Percentiles rank a stretch among this genome's conserved stretches.
These are phyloP conservation scores for Beauveria brongniartii DNA, from an alignment of 2,329 filamentous ascomycete species.

Conservation along the genomic window DNA sequence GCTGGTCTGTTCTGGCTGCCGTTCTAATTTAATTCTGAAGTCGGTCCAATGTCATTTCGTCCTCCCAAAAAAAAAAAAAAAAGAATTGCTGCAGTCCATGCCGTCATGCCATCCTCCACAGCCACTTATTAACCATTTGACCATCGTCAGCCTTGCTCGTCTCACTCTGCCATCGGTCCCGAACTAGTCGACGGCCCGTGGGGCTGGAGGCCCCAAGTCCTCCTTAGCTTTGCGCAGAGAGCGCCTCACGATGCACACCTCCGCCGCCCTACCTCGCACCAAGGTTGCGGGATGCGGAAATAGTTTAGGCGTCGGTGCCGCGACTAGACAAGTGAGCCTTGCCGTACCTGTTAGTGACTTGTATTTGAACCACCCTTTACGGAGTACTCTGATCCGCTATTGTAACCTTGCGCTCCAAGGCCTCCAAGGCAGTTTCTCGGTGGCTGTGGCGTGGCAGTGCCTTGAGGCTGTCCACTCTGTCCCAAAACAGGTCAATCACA, in stretches of 20 bases:
- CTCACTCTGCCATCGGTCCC: background rate
- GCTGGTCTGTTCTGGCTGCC: background rate
- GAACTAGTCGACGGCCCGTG: background rate
- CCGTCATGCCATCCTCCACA: background rate
- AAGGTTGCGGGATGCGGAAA: background rate
- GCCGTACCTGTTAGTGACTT: background rate
- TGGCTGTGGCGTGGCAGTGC: background rate
- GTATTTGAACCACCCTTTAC: background rate
- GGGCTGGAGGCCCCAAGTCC: background rate
- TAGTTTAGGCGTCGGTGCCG: background rate
- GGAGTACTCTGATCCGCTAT: background rate
- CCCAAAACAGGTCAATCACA: conserved; percentile 1
- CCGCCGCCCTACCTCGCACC: background rate
- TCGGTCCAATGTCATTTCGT: too few species aligned
- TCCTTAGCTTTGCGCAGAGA: background rate
- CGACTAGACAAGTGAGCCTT: background rate
- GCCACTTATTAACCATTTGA: background rate
- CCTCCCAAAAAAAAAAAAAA: too few species aligned
- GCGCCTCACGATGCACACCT: background rate
- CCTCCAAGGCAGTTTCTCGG: background rate
- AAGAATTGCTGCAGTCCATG: background rate
- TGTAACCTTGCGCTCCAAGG: background rate
- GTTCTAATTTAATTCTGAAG: background rate
- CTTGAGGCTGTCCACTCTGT: background rate
- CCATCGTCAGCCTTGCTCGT: background rate